Evolutionary conservation across 1,284 basidiomycete genomes (phyloP), one percentile per base, ranked within the genome.

Genomic region (Pascua sp.): DNA sequence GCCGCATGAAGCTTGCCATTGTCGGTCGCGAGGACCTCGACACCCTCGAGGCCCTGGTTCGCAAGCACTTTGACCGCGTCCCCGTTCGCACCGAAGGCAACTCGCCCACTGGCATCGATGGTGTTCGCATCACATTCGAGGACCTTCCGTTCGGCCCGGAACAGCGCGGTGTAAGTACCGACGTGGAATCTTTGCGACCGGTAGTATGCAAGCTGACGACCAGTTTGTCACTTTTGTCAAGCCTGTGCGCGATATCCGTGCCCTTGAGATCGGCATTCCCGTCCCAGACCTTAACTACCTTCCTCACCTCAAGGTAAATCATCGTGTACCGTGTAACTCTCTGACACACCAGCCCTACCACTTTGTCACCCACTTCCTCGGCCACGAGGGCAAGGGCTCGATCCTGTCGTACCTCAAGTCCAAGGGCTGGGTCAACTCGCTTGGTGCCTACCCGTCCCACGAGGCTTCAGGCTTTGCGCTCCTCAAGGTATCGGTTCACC

Each of bases 301-400:
- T 47, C 96, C 89, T 85, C 82, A 84, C 41, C 81, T 87, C 70
- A 93, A 93, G 67, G 24, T 32, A 32, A 32, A 32, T 32, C 24
- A 32, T 32, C 76, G 76, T 45, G 55, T 63, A 60, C 42, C n/a
- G n/a, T 16, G 54, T 1, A 51, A 65, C 7, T 83, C 24, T 32
- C 24, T 32, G 24, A 32, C 24, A 32, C 24, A 32, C 24, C 7
- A 32, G 80, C 95, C 96, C 2, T 85, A 82, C 4, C 79, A 85
- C 61, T 89, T 93, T 73, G 72, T 98, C 16, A 83, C 86, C 2
- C 91, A 97, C 75, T 87, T 96, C 70, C 78, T 97, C 49, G 96
- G 96, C 0, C 95, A 99, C 74, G 97, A 99, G 79, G 97, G 96
- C 4, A 86, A 89, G 42, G 96, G 96, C 1, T 97, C 93, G 0